A percentile compares a stretch with the other conserved stretches of the same genome.
Evolutionary conservation across 2,329 filamentous ascomycete species (phyloP).

Genomic region (Decorospora gaudefroyi): DNA sequence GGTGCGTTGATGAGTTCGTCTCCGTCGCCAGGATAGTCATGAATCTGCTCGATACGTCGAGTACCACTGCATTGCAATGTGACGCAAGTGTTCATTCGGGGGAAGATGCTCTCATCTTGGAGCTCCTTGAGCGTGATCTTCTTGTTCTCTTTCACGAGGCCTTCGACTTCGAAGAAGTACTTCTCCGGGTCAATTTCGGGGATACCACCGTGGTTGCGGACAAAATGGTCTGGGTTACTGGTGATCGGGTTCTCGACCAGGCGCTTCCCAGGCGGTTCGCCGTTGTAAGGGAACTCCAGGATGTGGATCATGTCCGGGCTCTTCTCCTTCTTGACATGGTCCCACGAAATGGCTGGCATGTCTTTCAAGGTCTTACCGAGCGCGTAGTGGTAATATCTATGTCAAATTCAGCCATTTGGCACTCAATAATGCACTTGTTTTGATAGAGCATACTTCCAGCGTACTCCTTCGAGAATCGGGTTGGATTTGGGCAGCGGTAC

Average conservation of each 20-base stretch:
- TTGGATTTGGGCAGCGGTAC: slow-evolving; percentile 51
- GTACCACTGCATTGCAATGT: slow-evolving; percentile 72
- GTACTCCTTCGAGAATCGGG: slow-evolving; percentile 51
- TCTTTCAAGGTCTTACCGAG: slow-evolving; percentile 46
- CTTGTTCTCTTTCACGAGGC: slow-evolving; percentile 63
- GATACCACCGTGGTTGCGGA: slow-evolving; percentile 73
- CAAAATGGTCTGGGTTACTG: slow-evolving; percentile 65
- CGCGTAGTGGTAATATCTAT: slow-evolving; percentile 53
- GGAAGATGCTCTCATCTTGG: slow-evolving; percentile 63
- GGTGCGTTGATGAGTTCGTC: slow-evolving; percentile 59
- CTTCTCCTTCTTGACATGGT: slow-evolving; percentile 53
- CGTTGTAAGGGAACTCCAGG: slow-evolving; percentile 55
- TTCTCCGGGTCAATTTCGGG: slow-evolving; percentile 64
- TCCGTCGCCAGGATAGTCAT: slow-evolving; percentile 67
- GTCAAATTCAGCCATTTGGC: no score
- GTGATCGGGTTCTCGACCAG: slow-evolving; percentile 65
- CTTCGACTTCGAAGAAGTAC: slow-evolving; percentile 61
- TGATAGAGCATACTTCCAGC: no score
- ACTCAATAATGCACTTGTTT: no score
- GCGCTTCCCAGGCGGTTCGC: slow-evolving; percentile 54
- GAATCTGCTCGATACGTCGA: slow-evolving; percentile 70
- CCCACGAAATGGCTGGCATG: slow-evolving; percentile 61
- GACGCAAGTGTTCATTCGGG: slow-evolving; percentile 61
- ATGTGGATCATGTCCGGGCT: slow-evolving; percentile 55
- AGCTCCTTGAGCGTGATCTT: slow-evolving; percentile 63